Evolutionary conservation across 2,329 filamentous ascomycete species (phyloP), one percentile per base, ranked within the genome.

Genomic region (Cadophora sp.): DNA sequence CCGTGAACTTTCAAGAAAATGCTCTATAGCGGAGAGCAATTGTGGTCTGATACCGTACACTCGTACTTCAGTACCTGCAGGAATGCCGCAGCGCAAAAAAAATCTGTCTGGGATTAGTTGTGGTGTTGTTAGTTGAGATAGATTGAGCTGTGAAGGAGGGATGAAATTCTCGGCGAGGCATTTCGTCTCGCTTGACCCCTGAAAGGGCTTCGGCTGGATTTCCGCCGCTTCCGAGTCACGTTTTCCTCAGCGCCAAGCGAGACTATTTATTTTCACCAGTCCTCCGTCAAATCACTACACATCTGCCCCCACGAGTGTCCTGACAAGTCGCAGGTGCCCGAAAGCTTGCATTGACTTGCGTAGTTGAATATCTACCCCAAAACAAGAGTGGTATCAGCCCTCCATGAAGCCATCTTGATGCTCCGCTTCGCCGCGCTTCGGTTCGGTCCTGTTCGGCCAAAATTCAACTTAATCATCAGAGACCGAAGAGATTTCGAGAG

Each of bases 21-120:
- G 33, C 22, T 16, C 33, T 27, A 13, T 43, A 20, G 33, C 20
- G 14, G 55, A 41, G 4, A 27, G n/a, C n/a, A 43, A 58, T 41
- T 27, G 20, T 58, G 55, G 36, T 20, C n/a, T 58, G 55, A 43
- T 47, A 6, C 11, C 24, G 27, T 60, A 47, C 22, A 48, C 58
- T 47, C 39, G 41, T 47, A 60, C 41, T 48, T 60, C 55, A 43
- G 55, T 41, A 58, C 20, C 36, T 58, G 55, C 36, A 58, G 55
- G 27, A 58, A 39, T 58, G 36, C 36, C n/a, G 20, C 36, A 58
- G 2, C 7, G 36, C n/a, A 33, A 18, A 39, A 13, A 24, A 58
- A 18, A 41, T 6, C 18, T 27, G 16, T 58, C 55, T 41, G 13
- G 36, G 5, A 41, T 6, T 6, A 18, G n/a, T 14, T n/a, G 22